phyloP scores from a whole-genome alignment of 345 rosid species.

The Eucalyptus paniculata region DNA sequence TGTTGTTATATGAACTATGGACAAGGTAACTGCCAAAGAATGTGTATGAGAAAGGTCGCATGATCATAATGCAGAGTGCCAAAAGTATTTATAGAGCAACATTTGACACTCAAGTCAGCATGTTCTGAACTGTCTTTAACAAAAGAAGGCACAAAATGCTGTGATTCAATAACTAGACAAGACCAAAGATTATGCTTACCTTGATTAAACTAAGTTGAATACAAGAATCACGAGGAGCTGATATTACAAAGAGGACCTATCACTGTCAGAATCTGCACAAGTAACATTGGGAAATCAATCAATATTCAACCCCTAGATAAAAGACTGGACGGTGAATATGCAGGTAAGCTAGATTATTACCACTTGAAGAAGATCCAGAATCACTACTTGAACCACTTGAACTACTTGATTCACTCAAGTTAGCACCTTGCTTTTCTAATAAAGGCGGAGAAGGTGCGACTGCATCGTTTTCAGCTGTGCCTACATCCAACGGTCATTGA shows the following conservation, averaged over 20 bases:
- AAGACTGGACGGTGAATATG: background rate
- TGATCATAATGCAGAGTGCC: background rate
- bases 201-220: background rate
- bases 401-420: slow-evolving; percentile 23
- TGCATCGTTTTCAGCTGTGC: slow-evolving; percentile 6
- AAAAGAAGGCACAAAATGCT: background rate
- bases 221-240: slow-evolving; percentile 2
- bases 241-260: slow-evolving; percentile 21
- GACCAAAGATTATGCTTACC: background rate
- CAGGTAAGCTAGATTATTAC: slow-evolving; percentile 1
- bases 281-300: background rate
- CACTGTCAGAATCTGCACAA: slow-evolving; percentile 28
- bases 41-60: background rate
- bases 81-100: background rate
- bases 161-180: background rate
- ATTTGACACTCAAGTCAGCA: background rate
- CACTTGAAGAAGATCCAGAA: slow-evolving; percentile 38
- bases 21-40: background rate
- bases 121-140: background rate
- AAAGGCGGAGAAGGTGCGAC: slow-evolving; percentile 4
- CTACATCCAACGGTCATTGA: background rate
- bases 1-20: background rate
- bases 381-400: slow-evolving; percentile 26
- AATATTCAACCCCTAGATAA: background rate
- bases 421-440: slow-evolving; percentile 15